Evolutionary conservation across 202 grass and related monocot genomes (phyloP).

Genomic region (Elaeis oleifera): DNA sequence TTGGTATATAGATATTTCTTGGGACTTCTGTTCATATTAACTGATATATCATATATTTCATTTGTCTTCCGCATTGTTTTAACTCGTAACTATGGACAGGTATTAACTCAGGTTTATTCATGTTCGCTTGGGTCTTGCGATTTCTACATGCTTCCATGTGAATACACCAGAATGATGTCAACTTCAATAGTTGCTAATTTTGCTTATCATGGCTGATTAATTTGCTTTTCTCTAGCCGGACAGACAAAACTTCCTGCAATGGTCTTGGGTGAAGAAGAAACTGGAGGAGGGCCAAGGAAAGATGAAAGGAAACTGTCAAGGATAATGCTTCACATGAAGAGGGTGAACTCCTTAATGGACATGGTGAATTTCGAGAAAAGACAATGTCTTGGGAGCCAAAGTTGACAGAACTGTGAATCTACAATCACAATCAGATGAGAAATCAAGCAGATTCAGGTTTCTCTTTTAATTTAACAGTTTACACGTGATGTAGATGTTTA

Average conservation of each 20-base stretch:
- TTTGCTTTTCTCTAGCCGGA: conserved; percentile 17
- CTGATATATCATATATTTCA: too few relatives aligned
- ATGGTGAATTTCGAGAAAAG: neutral
- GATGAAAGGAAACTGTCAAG: conserved; percentile 10
- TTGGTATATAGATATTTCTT: too few relatives aligned
- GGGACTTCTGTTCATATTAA: too few relatives aligned
- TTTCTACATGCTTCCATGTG: too few relatives aligned
- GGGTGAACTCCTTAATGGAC: conserved; percentile 22
- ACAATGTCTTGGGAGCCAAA: conserved; percentile 24
- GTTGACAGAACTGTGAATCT: conserved; percentile 18
- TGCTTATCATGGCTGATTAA: too few relatives aligned
- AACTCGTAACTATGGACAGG: too few relatives aligned
- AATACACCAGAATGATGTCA: too few relatives aligned
- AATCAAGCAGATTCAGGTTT: conserved; percentile 29
- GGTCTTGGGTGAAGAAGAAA: conserved; percentile 19
- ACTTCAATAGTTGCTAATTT: too few relatives aligned
- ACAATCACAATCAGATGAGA: conserved; percentile 31
- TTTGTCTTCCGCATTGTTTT: too few relatives aligned
- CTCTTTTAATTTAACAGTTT: conserved; percentile 4
- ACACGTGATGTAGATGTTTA: neutral
- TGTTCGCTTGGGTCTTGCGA: too few relatives aligned
- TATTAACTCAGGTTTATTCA: too few relatives aligned
- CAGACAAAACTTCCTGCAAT: conserved; percentile 24
- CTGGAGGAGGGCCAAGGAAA: conserved; percentile 26
- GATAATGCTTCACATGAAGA: conserved; percentile 19